Percentiles rank a stretch among this genome's conserved stretches.
Conservation (phyloP, 192 early-diverging fungal genomes). For the Gaertneriomyces sp. region DNA sequence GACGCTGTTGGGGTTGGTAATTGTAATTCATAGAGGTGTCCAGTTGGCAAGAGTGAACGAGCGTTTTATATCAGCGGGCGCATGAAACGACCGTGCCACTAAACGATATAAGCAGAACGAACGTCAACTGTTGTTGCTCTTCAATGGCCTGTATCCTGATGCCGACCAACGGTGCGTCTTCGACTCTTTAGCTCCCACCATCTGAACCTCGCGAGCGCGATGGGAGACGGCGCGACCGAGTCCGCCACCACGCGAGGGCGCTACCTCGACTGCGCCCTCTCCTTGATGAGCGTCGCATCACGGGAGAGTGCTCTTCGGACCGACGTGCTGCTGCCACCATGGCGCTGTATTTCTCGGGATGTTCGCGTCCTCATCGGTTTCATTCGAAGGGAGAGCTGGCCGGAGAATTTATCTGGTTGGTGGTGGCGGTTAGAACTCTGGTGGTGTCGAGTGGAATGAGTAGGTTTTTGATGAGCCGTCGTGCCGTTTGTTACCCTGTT, state of each 20-base stretch:
- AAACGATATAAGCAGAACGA: too few species aligned
- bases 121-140: conserved; percentile 19
- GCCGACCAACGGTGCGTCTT: conserved; percentile 9
- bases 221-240: background rate
- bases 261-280: background rate
- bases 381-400: background rate
- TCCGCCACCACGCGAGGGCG: background rate
- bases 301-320: background rate
- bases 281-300: background rate
- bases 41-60: too few species aligned
- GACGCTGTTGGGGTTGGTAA: too few species aligned
- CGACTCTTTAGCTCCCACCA: background rate
- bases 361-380: background rate
- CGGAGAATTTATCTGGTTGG: too few species aligned
- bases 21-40: too few species aligned
- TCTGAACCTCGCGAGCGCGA: background rate
- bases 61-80: too few species aligned
- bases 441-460: too few species aligned
- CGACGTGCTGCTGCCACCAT: too few species aligned
- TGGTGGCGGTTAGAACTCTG: too few species aligned
- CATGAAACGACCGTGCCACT: too few species aligned
- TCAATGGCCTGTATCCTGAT: conserved; percentile 10
- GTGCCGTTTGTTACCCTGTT: too few species aligned
- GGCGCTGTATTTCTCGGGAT: background rate
- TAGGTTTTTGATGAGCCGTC: too few species aligned